These are phyloP conservation scores for Sarcomyxa edulis DNA, from an alignment of 768 basidiomycete species.

Conservation along the genomic window DNA sequence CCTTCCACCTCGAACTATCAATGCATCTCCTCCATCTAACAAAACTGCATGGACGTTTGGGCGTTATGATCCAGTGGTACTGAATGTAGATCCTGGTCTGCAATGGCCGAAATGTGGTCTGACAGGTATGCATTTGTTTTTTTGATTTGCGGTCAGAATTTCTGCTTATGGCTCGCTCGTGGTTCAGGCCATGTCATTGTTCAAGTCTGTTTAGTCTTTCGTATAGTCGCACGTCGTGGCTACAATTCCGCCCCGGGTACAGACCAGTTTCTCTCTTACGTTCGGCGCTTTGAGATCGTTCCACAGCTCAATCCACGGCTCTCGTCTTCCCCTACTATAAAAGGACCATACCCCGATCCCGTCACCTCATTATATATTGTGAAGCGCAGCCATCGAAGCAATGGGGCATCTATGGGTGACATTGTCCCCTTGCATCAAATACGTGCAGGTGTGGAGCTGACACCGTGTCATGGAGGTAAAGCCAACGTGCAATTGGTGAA, in stretches of 20 bases:
- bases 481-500: slow-evolving; percentile 4
- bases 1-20: slow-evolving; percentile 15
- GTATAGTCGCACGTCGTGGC: not conserved
- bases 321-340: not conserved
- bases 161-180: not conserved
- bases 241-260: not conserved
- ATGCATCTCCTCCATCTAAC: slow-evolving; percentile 12
- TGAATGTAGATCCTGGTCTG: slow-evolving; percentile 9
- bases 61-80: slow-evolving; percentile 14
- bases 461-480: slow-evolving; percentile 6
- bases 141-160: not conserved
- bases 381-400: not conserved
- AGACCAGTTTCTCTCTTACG: slow-evolving; percentile 1
- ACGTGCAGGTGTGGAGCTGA: slow-evolving; percentile 6
- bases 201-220: slow-evolving; percentile 3
- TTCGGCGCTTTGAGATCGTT: slow-evolving; percentile 7
- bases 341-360: slow-evolving; percentile 5
- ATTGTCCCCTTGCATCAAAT: slow-evolving; percentile 7
- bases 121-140: slow-evolving; percentile 7
- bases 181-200: slow-evolving; percentile 3
- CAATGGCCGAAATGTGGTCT: slow-evolving; percentile 16
- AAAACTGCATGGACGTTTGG: slow-evolving; percentile 14
- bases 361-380: slow-evolving; percentile 7
- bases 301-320: slow-evolving; percentile 2
- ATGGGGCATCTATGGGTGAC: slow-evolving; percentile 7